A percentile compares a stretch with the other conserved stretches of the same genome.
Conservation (phyloP, 2,329 filamentous ascomycete species). For the Coniochaeta hoffmannii region DNA sequence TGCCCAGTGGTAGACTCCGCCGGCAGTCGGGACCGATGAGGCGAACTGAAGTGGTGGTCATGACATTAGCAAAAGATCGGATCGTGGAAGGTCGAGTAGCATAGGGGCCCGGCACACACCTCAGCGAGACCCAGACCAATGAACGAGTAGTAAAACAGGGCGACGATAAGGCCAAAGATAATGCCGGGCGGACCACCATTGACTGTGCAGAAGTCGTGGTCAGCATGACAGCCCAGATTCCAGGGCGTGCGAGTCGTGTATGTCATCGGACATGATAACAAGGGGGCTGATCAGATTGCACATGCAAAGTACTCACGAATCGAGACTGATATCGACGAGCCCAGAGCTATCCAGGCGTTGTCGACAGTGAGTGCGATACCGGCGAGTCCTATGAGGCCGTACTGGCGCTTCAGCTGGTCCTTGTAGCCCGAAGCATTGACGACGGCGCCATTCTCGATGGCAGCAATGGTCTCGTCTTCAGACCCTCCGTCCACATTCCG, state of each 20-base stretch:
- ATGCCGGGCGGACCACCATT: slow-evolving; percentile 34
- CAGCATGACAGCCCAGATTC: not conserved
- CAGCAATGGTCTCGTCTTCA: slow-evolving; percentile 25
- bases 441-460: slow-evolving; percentile 29
- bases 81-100: slow-evolving; percentile 1
- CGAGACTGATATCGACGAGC: slow-evolving; percentile 50
- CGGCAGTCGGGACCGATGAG: slow-evolving; percentile 52
- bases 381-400: slow-evolving; percentile 50
- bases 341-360: slow-evolving; percentile 58
- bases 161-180: slow-evolving; percentile 34
- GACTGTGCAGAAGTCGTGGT: slow-evolving; percentile 15
- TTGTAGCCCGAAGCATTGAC: slow-evolving; percentile 58
- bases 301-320: slow-evolving; percentile 28
- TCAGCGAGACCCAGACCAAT: slow-evolving; percentile 33
- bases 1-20: slow-evolving; percentile 55
- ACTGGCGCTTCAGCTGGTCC: slow-evolving; percentile 57
- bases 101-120: slow-evolving; percentile 18
- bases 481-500: slow-evolving; percentile 10
- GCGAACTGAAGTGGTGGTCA: slow-evolving; percentile 33
- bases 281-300: not conserved
- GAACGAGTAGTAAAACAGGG: slow-evolving; percentile 34
- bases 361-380: slow-evolving; percentile 55
- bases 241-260: not conserved
- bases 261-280: not conserved
- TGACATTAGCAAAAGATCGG: slow-evolving; percentile 26